Evolutionary conservation across 176 grass and related monocot species (phyloP).

Genomic region (Lolium rigidum): DNA sequence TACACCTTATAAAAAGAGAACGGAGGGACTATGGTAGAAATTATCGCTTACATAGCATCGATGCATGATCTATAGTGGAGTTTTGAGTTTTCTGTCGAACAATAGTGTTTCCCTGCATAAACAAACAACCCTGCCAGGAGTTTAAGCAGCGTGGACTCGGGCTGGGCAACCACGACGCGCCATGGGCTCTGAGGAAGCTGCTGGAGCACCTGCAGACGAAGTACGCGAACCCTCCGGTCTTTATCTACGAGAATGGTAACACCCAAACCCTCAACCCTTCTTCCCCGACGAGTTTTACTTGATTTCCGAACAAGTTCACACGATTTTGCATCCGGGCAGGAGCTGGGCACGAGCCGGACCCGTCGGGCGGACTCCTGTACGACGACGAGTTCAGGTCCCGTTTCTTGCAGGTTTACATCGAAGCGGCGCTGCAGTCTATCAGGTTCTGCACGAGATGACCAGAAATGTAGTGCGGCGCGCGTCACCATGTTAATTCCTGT

Average conservation of each 20-base stretch:
- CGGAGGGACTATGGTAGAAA: too few species aligned
- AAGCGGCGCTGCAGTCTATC: not conserved
- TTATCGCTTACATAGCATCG: too few species aligned
- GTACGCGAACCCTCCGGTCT: conserved; percentile 50
- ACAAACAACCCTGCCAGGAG: too few species aligned
- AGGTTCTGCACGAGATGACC: not conserved
- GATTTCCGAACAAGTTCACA: too few species aligned
- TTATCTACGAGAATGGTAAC: conserved; percentile 62
- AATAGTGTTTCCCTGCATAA: too few species aligned
- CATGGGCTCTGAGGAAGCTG: conserved; percentile 60
- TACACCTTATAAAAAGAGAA: too few species aligned
- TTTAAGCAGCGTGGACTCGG: not conserved
- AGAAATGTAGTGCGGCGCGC: not conserved
- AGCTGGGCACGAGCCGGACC: conserved; percentile 20
- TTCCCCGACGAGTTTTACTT: too few species aligned
- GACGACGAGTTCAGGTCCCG: conserved; percentile 16
- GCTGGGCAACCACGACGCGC: not conserved
- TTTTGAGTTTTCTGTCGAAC: too few species aligned
- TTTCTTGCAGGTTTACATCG: conserved; percentile 25
- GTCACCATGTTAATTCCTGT: not conserved
- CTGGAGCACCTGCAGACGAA: conserved; percentile 53
- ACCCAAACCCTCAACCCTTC: too few species aligned
- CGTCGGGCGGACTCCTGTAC: not conserved
- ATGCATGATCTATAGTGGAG: too few species aligned
- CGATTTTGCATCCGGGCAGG: too few species aligned